Evolutionary conservation across 78 protist genomes (phyloP).

Genomic region (Goniomonas avonlea): DNA sequence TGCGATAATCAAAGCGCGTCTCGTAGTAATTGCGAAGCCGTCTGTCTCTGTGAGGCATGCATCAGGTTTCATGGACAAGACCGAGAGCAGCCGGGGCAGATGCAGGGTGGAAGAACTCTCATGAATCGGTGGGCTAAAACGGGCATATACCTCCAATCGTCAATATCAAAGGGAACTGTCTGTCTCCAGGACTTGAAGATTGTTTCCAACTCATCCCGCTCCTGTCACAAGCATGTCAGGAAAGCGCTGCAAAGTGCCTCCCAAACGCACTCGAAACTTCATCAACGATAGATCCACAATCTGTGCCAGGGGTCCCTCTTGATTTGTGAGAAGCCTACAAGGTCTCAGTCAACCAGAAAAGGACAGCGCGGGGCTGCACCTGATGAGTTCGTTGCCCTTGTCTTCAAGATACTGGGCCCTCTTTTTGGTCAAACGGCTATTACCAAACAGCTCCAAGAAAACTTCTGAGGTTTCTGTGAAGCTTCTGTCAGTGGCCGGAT

Average conservation of each 20-base stretch:
- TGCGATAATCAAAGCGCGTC: constrained; percentile 20
- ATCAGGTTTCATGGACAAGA: no score
- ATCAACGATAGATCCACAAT: not conserved
- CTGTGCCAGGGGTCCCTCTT: not conserved
- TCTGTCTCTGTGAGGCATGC: constrained; percentile 9
- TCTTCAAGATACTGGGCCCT: not conserved
- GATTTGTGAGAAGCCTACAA: not conserved
- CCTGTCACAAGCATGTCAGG: not conserved
- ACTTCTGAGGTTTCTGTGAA: no score
- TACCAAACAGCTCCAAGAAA: not conserved
- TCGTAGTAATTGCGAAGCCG: constrained; percentile 30
- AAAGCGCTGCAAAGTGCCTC: not conserved
- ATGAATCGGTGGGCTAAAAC: no score
- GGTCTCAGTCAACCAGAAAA: not conserved
- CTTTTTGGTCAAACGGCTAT: constrained; percentile 1
- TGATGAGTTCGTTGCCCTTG: not conserved
- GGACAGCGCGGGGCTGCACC: not conserved
- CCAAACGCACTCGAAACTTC: constrained; percentile 8
- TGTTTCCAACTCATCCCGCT: not conserved
- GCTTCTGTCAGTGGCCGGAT: no score
- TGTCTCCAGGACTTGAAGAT: not conserved
- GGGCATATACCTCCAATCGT: not conserved
- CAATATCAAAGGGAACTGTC: not conserved
- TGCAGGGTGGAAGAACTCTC: no score
- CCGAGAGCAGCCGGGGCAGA: no score